Evolutionary conservation across 2,329 filamentous ascomycete genomes (phyloP), one percentile per base, ranked within the genome.

Genomic region (Fusarium sp.): DNA sequence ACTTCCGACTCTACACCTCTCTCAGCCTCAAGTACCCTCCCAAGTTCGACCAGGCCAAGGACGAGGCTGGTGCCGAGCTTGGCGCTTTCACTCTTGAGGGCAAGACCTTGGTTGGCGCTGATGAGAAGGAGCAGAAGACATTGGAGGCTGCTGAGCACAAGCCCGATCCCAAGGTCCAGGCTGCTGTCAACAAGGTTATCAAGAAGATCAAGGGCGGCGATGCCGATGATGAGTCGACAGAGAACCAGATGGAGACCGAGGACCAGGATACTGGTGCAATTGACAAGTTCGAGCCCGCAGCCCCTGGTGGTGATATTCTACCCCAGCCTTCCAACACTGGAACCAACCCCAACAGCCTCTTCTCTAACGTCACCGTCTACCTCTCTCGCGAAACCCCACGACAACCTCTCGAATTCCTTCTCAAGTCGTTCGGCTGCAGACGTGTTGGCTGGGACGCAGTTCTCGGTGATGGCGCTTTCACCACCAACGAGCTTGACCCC

Each of bases 341-440:
- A 70, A 88, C 84, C 64, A 88, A 92, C 73, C 87, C 90, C 19
- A 88, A 88, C 27, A 85, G 87, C n/a, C 85, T 99, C 37, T 98
- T 98, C 79, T 88, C 92, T 32, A 90, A 93, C 63, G 94, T 92
- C 80, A 97, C 94, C 32, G 90, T 99, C 82, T 99, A 91, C 82
- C 87, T 99, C 43, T 97, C 95, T 37, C 91, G 96, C 73, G 96
- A 99, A 82, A 94, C 95, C 5, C 96, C 96, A 15, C 88, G 94
- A 69, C 92, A 94, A 69, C 89, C 96, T 4, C 84, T 99, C 22
- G 96, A 99, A 78, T 97, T 99, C 77, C 87, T 99, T 55, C 87
- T 99, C 53, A 92, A 94, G 76, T 88, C 95, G 4, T 99, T 98
- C 76, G 96, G 96, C 67, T 98, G 95, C 84, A 97, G 95, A 83